Conservation (phyloP, 2,329 filamentous ascomycete species). For the Aspergillus sp. region DNA sequence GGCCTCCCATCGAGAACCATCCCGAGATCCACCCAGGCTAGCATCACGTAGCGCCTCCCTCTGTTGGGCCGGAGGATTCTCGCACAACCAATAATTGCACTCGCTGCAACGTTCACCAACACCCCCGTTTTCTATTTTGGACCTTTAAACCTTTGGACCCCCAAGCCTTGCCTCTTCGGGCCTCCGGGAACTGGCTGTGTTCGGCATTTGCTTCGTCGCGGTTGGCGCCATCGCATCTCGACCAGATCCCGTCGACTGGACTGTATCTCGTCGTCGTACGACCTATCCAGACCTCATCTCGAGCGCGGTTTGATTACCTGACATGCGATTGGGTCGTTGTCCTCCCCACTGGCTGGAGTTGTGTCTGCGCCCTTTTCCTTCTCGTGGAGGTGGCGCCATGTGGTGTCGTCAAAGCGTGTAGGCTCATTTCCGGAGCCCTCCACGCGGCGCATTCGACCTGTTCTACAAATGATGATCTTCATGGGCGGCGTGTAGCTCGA, state of each 20-base stretch:
- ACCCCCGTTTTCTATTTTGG: neutral
- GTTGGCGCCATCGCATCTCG: neutral
- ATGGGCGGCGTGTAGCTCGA: neutral
- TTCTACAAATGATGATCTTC: neutral
- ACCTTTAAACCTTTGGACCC: too few species aligned
- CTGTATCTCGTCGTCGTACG: neutral
- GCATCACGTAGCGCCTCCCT: neutral
- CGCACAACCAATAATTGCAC: neutral
- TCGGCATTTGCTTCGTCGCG: slow-evolving; percentile 8
- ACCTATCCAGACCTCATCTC: neutral
- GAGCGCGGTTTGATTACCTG: neutral
- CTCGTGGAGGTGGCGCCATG: too few species aligned
- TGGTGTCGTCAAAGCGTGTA: neutral
- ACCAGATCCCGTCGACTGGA: slow-evolving; percentile 1
- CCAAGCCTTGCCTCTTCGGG: neutral
- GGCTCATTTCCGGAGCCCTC: too few species aligned
- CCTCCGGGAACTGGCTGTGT: slow-evolving; percentile 1
- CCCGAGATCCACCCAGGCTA: neutral
- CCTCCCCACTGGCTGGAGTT: too few species aligned
- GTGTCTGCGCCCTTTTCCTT: too few species aligned
- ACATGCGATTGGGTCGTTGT: neutral
- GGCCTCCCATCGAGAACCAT: neutral
- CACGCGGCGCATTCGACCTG: neutral
- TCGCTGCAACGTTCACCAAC: neutral
- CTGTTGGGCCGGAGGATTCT: neutral